These are phyloP conservation scores for Russula earlei DNA, from an alignment of 768 basidiomycete species.

Conservation along the genomic window DNA sequence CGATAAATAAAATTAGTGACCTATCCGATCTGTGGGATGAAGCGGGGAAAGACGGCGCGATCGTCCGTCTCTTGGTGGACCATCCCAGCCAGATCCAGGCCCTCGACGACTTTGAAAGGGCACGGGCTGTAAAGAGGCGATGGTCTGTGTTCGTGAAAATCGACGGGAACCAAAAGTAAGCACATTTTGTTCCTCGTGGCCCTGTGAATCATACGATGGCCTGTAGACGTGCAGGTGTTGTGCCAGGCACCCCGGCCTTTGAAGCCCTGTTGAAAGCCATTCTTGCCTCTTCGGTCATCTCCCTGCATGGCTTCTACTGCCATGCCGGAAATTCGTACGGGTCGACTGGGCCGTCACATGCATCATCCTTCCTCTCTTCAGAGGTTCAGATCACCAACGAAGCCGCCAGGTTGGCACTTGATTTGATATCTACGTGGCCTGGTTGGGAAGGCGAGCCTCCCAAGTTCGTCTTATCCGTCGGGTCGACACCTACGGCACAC, in stretches of 20 bases:
- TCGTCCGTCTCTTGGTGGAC: slow-evolving; percentile 64
- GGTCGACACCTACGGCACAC: slow-evolving; percentile 84
- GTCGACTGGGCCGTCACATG: slow-evolving; percentile 58
- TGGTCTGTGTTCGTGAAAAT: slow-evolving; percentile 82
- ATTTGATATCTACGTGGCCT: slow-evolving; percentile 33
- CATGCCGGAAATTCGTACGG: slow-evolving; percentile 74
- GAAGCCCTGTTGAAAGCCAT: slow-evolving; percentile 43
- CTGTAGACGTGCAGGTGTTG: slow-evolving; percentile 63
- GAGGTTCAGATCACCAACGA: slow-evolving; percentile 66
- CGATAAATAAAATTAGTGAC: slow-evolving; percentile 62
- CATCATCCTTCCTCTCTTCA: slow-evolving; percentile 51
- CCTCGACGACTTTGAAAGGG: slow-evolving; percentile 50
- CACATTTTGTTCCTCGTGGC: neutral
- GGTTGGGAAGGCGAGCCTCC: slow-evolving; percentile 29
- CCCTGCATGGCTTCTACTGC: slow-evolving; percentile 75
- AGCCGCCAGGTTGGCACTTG: slow-evolving; percentile 49
- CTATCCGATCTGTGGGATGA: slow-evolving; percentile 50
- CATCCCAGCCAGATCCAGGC: slow-evolving; percentile 61
- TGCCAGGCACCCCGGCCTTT: slow-evolving; percentile 44
- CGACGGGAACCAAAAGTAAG: slow-evolving; percentile 69
- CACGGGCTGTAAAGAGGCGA: slow-evolving; percentile 30
- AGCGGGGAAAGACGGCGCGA: slow-evolving; percentile 44
- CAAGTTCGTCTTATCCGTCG: slow-evolving; percentile 67
- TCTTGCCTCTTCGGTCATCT: slow-evolving; percentile 44
- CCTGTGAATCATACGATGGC: neutral